Evolutionary conservation across 129 eudicot species (phyloP), one percentile per base, ranked within the genome.

Genomic region (Artemisia annua): DNA sequence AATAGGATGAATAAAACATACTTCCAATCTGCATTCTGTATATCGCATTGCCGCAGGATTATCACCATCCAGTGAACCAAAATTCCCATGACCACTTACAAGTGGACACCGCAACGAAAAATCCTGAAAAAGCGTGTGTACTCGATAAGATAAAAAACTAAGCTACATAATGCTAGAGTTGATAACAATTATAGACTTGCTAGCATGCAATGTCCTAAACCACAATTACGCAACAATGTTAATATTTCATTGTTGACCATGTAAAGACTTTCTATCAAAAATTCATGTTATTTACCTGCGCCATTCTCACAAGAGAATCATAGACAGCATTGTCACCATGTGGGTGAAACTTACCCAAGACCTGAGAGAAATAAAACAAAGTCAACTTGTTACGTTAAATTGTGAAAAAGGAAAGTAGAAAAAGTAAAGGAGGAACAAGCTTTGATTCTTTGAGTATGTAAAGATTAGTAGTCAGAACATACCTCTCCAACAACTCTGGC

Each of bases 401-500:
- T 18, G 55, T 10, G 7, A 20, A 59, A 58, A 43, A 56, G 74
- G 19, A 63, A 61, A 12, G 0, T 9, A 72, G n/a, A 11, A 16
- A 11, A 16, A 19, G 60, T 48, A 67, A 67, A 4, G 50, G 26
- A 7, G 8, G 49, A 14, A 49, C 63, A 60, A 20, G 28, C n/a
- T 66, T 39, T 51, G 3, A 55, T 0, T 15, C 15, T 71, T 35
- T n/a, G 2, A 55, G 2, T 15, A 54, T 9, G 46, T 51, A 43
- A 54, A 28, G 22, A 30, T 0, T 18, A 12, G 53, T 62, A 53
- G 73, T 48, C 66, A 14, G 61, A 68, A 39, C 30, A 26, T 26
- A 89, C 98, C 98, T 94, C 98, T 51, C 98, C 97, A 87, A 94
- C 98, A 39, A 94, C 98, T 83, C 97, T 86, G 11, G 98, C 98